A percentile compares a stretch with the other conserved stretches of the same genome.
Evolutionary conservation across 345 rosid species (phyloP).

Genomic region (Psidium guajava): DNA sequence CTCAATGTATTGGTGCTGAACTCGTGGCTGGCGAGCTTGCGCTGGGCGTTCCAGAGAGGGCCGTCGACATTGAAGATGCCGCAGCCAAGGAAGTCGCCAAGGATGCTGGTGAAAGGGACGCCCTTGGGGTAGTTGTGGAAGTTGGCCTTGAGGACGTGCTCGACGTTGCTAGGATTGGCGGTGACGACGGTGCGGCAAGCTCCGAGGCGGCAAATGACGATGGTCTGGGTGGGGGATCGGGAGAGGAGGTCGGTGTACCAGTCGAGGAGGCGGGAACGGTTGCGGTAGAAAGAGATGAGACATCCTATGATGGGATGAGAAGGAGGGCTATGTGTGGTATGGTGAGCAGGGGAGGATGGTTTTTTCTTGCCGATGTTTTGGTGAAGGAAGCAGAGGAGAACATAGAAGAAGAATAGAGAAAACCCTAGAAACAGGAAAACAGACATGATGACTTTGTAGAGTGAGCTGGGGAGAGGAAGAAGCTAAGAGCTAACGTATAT

Average conservation of each 20-base stretch:
- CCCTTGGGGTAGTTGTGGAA: constrained; percentile 79
- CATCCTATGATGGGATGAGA: constrained; percentile 66
- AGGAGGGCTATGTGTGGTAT: constrained; percentile 9
- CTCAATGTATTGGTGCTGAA: constrained; percentile 49
- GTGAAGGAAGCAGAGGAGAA: not conserved
- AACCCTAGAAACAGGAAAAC: not conserved
- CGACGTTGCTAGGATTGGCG: constrained; percentile 58
- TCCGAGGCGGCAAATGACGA: constrained; percentile 36
- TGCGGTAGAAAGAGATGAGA: constrained; percentile 46
- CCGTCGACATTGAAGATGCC: constrained; percentile 83
- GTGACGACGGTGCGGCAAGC: constrained; percentile 55
- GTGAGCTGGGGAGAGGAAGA: not conserved
- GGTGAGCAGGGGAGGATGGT: not conserved
- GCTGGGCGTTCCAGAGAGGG: constrained; percentile 53
- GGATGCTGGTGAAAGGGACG: constrained; percentile 60
- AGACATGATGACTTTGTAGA: not conserved
- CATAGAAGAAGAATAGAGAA: not conserved
- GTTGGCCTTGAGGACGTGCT: constrained; percentile 52
- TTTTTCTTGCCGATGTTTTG: not conserved
- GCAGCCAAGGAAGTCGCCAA: constrained; percentile 70
- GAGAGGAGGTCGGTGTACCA: constrained; percentile 73
- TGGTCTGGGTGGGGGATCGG: constrained; percentile 42
- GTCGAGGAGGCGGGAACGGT: constrained; percentile 49
- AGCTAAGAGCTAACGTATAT: not conserved
- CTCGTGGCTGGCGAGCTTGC: constrained; percentile 73